Base-by-base conservation (phyloP, 495 filamentous ascomycete species). In the Paragyromitra xinjiangensis region DNA sequence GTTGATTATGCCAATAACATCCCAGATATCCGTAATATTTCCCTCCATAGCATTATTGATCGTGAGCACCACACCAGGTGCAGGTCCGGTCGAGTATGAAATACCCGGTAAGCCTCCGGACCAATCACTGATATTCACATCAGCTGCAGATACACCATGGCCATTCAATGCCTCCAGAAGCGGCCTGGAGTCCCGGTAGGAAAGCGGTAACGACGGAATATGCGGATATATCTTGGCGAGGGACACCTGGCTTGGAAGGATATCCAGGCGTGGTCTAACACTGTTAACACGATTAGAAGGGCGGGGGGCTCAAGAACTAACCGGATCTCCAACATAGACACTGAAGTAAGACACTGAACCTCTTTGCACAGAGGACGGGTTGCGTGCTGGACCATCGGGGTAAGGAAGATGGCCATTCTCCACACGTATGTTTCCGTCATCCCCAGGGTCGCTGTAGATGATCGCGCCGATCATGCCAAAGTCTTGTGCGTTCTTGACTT, bases 1-100 rank as follows among this genome's bases (percentile, higher is more conserved):
- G 71, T 97, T 97, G 84, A 99, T 94, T 39, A 94, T 87, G 39
- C 95, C 96, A 75, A 99, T 96, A 12, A 96, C 93, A 77, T 99
- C 92, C 96, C 95, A 99, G 68, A 95, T 84, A 3, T 94, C 94
- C 0, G 93, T 97, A 0, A 88, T 96, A 26, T 91, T 89, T 78
- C 98, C 97, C 53, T 97, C 92, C 82, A 97, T 93, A 75, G 93
- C 86, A 81, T 97, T 98, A 80, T 91, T 85, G 11, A 99, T 87
- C 80, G 96, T 95, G 64, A 98, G 86, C 2, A 90, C 88, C 0
- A 95, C 83, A 56, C 88, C 83, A n/a, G 92, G 88, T 1, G 94
- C 92, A 3, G 95, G 96, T 6, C 95, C 95, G 71, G 97, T 89
- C 83, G 94, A 94, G 83, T 99, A 99, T 11, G 95, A 83, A 2